These are phyloP conservation scores for Trypanosoma avium DNA, from an alignment of 208 protist species.

Conservation along the genomic window DNA sequence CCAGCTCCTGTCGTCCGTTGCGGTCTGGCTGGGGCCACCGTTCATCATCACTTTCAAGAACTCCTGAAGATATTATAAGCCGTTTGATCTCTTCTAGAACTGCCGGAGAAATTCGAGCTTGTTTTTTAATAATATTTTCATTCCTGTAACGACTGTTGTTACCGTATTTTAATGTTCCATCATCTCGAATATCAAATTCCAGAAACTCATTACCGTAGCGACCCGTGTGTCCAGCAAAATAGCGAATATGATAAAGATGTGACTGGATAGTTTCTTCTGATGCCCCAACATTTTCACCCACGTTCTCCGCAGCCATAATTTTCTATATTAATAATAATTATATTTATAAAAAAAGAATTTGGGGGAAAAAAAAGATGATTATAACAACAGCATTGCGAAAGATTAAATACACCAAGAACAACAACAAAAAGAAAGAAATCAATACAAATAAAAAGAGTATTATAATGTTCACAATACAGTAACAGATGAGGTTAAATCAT, in stretches of 20 bases:
- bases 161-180: slow-evolving; percentile 81
- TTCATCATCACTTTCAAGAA: slow-evolving; percentile 81
- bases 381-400: neutral
- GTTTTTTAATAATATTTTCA: slow-evolving; percentile 90
- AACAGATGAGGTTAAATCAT: too few relatives aligned
- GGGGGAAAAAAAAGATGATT: neutral
- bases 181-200: slow-evolving; percentile 81
- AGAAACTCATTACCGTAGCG: slow-evolving; percentile 91
- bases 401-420: too few relatives aligned
- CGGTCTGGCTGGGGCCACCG: slow-evolving; percentile 82
- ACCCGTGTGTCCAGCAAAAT: slow-evolving; percentile 85
- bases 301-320: slow-evolving; percentile 2
- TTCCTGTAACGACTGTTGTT: slow-evolving; percentile 91
- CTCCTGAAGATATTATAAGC: slow-evolving; percentile 54
- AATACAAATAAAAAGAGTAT: too few relatives aligned
- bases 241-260: slow-evolving; percentile 76
- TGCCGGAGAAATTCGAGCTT: slow-evolving; percentile 60
- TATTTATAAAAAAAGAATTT: too few relatives aligned
- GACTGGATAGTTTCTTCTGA: slow-evolving; percentile 66
- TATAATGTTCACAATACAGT: too few relatives aligned
- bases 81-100: slow-evolving; percentile 79
- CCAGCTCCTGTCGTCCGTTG: slow-evolving; percentile 86
- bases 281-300: neutral
- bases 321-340: too few relatives aligned
- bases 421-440: too few relatives aligned